Conservation (phyloP, 2,329 filamentous ascomycete genomes). For the Pseudohalonectria lignicola region DNA sequence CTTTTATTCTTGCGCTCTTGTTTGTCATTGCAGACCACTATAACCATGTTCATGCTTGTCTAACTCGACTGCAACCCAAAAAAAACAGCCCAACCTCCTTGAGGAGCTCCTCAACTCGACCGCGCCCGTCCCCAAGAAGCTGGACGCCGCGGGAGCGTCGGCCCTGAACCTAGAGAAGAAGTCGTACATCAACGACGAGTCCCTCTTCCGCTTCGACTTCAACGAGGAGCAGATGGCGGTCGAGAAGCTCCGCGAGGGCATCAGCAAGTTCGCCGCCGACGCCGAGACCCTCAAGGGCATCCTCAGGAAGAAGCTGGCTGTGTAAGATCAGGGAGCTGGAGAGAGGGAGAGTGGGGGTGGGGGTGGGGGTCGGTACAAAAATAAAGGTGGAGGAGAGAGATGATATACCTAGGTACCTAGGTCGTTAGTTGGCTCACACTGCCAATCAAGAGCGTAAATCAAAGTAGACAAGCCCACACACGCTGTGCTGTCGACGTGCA, state of each 20-base stretch:
- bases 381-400: no score
- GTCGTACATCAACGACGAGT: constrained; percentile 81
- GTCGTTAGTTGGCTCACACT: no score
- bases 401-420: no score
- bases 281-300: constrained; percentile 89
- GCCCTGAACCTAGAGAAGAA: constrained; percentile 75
- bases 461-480: no score
- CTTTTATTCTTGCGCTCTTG: neutral
- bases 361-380: no score
- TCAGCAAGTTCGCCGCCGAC: constrained; percentile 98
- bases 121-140: constrained; percentile 81
- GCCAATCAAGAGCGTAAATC: no score
- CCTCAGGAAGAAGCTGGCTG: constrained; percentile 69
- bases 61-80: constrained; percentile 6
- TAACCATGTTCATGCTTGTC: neutral
- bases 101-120: constrained; percentile 86
- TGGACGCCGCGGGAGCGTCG: constrained; percentile 57
- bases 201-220: constrained; percentile 94
- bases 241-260: constrained; percentile 98
- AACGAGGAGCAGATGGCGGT: constrained; percentile 99
- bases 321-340: no score
- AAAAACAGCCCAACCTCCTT: constrained; percentile 65
- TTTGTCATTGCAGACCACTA: neutral
- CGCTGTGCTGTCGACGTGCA: no score
- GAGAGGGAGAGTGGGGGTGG: no score